These are phyloP conservation scores for Fraxinus baroniana DNA, from an alignment of 305 asterid species.

Conservation along the genomic window DNA sequence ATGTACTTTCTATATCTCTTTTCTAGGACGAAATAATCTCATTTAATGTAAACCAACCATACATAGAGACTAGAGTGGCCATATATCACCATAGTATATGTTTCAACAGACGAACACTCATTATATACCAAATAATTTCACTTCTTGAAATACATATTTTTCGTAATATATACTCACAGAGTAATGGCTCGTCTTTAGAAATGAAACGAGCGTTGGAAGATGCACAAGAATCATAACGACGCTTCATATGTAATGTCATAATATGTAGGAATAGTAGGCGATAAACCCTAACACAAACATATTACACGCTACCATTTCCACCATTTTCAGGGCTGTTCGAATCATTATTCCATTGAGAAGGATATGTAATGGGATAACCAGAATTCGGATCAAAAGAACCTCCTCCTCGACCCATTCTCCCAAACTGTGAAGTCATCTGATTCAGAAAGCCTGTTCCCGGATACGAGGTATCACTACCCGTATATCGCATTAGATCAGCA, in stretches of 20 bases:
- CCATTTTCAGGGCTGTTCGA: slow-evolving; percentile 20
- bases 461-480: slow-evolving; percentile 15
- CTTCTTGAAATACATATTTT: not conserved
- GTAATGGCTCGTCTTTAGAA: not conserved
- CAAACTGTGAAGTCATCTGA: slow-evolving; percentile 15
- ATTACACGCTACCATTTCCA: slow-evolving; percentile 22
- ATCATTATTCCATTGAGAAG: slow-evolving; percentile 26
- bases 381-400: slow-evolving; percentile 30
- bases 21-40: not conserved
- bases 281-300: not conserved
- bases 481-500: slow-evolving; percentile 55
- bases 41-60: not conserved
- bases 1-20: not conserved
- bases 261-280: not conserved
- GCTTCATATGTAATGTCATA: not conserved
- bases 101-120: not conserved
- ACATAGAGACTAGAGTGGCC: not conserved
- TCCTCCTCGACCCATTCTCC: slow-evolving; percentile 29
- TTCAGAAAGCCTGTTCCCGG: not conserved
- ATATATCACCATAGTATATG: not conserved
- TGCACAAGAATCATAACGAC: not conserved
- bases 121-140: not conserved
- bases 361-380: slow-evolving; percentile 22
- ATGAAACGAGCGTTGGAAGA: not conserved
- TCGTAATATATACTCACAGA: not conserved